phyloP scores from a whole-genome alignment of 805 yeast genomes.

The Schwanniomyces polymorphus region DNA sequence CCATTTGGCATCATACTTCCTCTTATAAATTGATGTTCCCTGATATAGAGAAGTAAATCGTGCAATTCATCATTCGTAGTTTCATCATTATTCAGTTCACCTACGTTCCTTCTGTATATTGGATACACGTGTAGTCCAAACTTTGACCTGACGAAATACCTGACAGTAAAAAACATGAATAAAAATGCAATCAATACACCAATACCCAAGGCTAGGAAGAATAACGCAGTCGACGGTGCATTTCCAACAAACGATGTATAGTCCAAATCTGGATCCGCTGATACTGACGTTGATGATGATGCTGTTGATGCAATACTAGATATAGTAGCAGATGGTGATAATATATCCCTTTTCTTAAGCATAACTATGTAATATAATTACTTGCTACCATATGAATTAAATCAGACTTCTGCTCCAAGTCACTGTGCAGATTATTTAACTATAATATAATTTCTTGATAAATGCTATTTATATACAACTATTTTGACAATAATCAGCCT shows the following conservation, averaged over 20 bases:
- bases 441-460: not conserved
- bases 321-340: not conserved
- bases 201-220: slow-evolving; percentile 62
- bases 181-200: slow-evolving; percentile 58
- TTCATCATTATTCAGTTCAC: slow-evolving; percentile 3
- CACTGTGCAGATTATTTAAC: not conserved
- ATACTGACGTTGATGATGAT: not conserved
- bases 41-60: slow-evolving; percentile 35
- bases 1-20: slow-evolving; percentile 30
- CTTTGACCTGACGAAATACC: slow-evolving; percentile 58
- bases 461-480: not conserved
- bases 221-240: slow-evolving; percentile 62
- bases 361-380: not conserved
- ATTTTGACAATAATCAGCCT: not conserved
- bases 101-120: slow-evolving; percentile 24
- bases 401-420: not conserved
- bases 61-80: slow-evolving; percentile 24
- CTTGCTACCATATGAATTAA: not conserved
- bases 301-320: not conserved
- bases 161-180: slow-evolving; percentile 58
- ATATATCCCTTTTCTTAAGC: not conserved
- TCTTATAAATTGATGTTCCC: slow-evolving; percentile 30
- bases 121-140: slow-evolving; percentile 53
- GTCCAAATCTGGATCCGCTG: not conserved
- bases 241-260: slow-evolving; percentile 37